Base-by-base conservation (phyloP, 192 early-diverging fungal genomes). In the Gigaspora rosea region DNA sequence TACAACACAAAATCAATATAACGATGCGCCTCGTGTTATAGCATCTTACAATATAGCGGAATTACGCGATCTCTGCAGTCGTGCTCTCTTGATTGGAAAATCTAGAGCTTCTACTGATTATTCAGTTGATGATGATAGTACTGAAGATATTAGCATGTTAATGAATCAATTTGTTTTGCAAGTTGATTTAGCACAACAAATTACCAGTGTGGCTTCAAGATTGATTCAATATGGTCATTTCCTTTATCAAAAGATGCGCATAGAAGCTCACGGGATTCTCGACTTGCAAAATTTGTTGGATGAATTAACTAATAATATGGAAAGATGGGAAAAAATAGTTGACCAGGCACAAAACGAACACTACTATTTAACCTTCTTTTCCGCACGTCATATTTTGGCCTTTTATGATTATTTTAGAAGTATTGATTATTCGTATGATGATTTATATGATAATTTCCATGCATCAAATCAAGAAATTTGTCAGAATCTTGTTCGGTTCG, bases 111-210 rank as follows among this genome's bases (percentile, higher is more conserved):
- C n/a, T 41, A 47, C 11, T 12, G 20, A 11, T 27, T 7, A 20
- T 15, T 36, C 8, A n/a, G 12, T 20, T 58, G 13, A 8, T 13
- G 48, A 51, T 59, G 50, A 13, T 18, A 41, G 4, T 63, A 15
- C 13, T 71, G 59, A 64, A 62, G 41, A 51, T 15, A 54, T 50
- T 7, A 41, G 41, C 41, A 7, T 41, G 7, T 2, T 41, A 46
- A 64, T 76, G 75, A 69, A 62, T 61, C 20, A 27, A 35, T 76
- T 76, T 62, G 36, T 76, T 48, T 9, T 35, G 7, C 46, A 63
- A 76, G 52, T 76, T 27, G 75, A 76, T 46, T 33, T 20, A 20
- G 75, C 48, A 2, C 59, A 76, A 8, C 41, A 76, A 46, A 76
- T 76, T 65, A 41, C 5, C 18, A 59, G 20, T 56, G 15, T 56